Evolutionary conservation across 441 rosid species (phyloP).

Genomic region (Pelargonium fulgidum): DNA sequence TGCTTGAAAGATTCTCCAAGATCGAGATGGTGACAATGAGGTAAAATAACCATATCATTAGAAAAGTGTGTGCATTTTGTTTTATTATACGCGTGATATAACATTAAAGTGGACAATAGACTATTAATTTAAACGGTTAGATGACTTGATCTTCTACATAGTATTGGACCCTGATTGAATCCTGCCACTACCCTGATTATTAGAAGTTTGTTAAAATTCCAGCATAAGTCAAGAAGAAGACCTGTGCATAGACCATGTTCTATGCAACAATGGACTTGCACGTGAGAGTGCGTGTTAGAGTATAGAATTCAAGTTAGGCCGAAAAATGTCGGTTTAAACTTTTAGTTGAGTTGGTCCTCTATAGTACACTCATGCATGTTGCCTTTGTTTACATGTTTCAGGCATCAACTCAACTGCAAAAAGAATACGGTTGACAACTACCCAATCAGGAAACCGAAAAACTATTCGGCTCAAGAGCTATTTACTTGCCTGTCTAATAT

Average conservation of each 20-base stretch:
- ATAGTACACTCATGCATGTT: not conserved
- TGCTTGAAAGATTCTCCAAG: constrained; percentile 78
- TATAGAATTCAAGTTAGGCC: not conserved
- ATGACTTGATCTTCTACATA: no score
- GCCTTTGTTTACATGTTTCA: constrained; percentile 24
- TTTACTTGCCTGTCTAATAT: constrained; percentile 33
- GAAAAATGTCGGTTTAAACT: not conserved
- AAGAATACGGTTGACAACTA: constrained; percentile 56
- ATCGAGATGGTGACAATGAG: constrained; percentile 63
- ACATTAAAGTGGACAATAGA: no score
- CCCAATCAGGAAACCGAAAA: constrained; percentile 33
- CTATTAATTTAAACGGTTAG: no score
- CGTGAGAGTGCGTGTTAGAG: no score
- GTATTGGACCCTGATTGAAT: no score
- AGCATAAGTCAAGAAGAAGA: no score
- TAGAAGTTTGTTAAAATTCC: no score
- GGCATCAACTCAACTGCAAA: constrained; percentile 69
- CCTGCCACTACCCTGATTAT: no score
- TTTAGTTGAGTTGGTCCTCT: not conserved
- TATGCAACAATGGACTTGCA: no score
- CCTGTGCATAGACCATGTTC: no score
- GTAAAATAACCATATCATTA: constrained; percentile 30
- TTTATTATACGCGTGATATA: no score
- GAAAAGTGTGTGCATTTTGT: no score
- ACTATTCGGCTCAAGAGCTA: constrained; percentile 38